These are phyloP conservation scores for Noccaea bulbosa DNA, from an alignment of 345 rosid species.

Conservation along the genomic window DNA sequence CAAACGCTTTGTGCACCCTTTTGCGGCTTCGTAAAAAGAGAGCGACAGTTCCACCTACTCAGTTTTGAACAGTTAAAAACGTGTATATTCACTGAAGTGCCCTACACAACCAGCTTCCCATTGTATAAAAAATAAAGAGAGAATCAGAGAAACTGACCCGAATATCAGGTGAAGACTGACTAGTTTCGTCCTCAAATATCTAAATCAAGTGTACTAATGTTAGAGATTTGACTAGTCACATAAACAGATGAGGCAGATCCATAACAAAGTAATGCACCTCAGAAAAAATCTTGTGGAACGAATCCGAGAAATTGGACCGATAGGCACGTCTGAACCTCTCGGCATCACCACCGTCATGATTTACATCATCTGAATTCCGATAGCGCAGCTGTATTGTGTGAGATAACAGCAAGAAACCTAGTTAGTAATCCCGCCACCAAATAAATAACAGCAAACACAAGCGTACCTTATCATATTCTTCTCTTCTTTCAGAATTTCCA, in stretches of 20 bases:
- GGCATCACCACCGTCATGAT: constrained; percentile 56
- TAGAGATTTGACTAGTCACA: constrained; percentile 32
- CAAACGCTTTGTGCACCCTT: constrained; percentile 80
- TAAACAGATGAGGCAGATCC: constrained; percentile 8
- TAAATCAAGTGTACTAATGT: constrained; percentile 45
- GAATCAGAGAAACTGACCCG: constrained; percentile 54
- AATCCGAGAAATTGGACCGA: constrained; percentile 73
- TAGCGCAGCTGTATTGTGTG: constrained; percentile 47
- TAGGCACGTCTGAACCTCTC: constrained; percentile 60
- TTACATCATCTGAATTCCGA: constrained; percentile 51
- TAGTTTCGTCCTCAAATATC: constrained; percentile 72
- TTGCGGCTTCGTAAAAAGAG: constrained; percentile 83
- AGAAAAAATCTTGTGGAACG: constrained; percentile 85
- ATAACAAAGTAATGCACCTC: constrained; percentile 57
- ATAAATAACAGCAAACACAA: constrained; percentile 22
- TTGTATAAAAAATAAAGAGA: constrained; percentile 18
- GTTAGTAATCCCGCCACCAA: constrained; percentile 12
- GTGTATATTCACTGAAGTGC: constrained; percentile 18
- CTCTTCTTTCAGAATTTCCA: constrained; percentile 67
- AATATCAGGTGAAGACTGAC: constrained; percentile 62
- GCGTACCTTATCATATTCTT: constrained; percentile 68
- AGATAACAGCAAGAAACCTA: constrained; percentile 13
- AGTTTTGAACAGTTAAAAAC: constrained; percentile 34
- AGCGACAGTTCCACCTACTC: constrained; percentile 69
- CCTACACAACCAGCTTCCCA: constrained; percentile 27